Evolutionary conservation across 306 rosid genomes (phyloP).

Genomic region (Hylodesmum podocarpum): DNA sequence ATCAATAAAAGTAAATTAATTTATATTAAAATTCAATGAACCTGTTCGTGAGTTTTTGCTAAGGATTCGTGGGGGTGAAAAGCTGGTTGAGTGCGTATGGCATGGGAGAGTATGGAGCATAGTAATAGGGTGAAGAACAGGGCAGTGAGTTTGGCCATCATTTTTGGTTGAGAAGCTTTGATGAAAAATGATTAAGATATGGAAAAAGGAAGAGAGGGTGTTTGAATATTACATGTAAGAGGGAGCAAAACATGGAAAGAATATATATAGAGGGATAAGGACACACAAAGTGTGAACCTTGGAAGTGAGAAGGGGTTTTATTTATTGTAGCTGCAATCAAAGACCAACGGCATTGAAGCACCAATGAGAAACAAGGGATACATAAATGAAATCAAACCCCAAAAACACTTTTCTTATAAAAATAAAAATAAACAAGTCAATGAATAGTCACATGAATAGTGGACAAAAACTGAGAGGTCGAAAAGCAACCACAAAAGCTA

Average conservation of each 20-base stretch:
- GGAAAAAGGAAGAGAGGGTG: not conserved
- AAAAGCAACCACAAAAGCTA: not conserved
- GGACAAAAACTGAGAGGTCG: not conserved
- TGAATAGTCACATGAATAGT: not conserved
- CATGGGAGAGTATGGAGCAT: constrained; percentile 12
- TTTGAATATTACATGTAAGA: not conserved
- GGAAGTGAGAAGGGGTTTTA: not conserved
- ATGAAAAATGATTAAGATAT: not conserved
- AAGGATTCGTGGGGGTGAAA: not conserved
- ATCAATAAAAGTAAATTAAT: not conserved
- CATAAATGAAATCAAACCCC: not conserved
- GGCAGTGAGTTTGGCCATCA: constrained; percentile 32
- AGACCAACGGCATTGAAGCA: not conserved
- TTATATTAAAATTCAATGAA: not conserved
- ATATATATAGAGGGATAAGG: not conserved
- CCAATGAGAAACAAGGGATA: not conserved
- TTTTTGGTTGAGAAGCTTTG: not conserved
- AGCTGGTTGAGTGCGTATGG: constrained; percentile 33
- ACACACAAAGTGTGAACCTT: constrained; percentile 30
- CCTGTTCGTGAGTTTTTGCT: constrained; percentile 6
- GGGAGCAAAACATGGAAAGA: not conserved
- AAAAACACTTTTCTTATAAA: not conserved
- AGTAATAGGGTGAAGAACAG: constrained; percentile 33
- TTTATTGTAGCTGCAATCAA: constrained; percentile 19
- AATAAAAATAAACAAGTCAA: not conserved